Percentiles rank a stretch among this genome's conserved stretches.
Conservation (phyloP, 2,329 filamentous ascomycete genomes). For the Diaporthe sp. region DNA sequence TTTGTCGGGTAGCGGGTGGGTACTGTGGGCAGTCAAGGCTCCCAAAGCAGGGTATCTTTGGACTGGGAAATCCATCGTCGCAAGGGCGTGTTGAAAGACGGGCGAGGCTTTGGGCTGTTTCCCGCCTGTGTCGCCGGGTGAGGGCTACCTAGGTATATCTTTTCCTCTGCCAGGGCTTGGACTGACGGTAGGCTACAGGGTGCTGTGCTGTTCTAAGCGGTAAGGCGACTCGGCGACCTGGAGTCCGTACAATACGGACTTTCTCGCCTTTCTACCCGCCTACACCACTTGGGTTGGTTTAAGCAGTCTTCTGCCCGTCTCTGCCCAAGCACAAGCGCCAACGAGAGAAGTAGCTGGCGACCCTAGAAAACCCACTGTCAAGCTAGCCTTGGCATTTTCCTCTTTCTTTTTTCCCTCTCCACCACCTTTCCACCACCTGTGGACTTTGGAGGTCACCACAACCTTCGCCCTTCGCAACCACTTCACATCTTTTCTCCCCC, state of each 20-base stretch:
- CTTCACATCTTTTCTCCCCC: background rate
- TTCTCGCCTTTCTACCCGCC: too few species aligned
- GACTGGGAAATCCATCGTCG: background rate
- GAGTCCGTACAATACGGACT: background rate
- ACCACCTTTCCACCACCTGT: background rate
- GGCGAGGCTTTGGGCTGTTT: too few species aligned
- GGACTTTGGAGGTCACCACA: background rate
- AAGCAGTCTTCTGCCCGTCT: too few species aligned
- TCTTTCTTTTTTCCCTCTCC: background rate
- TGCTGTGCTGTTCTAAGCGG: background rate
- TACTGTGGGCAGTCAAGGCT: background rate
- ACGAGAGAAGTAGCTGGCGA: too few species aligned
- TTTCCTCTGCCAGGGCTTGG: background rate
- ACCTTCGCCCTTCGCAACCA: background rate
- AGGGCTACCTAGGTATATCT: background rate
- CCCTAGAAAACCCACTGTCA: too few species aligned
- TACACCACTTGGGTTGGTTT: too few species aligned
- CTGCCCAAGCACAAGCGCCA: too few species aligned
- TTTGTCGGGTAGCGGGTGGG: too few species aligned
- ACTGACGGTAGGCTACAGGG: too few species aligned
- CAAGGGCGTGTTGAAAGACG: too few species aligned
- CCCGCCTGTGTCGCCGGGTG: background rate
- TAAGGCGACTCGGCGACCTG: background rate
- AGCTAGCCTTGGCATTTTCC: background rate
- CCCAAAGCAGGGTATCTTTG: background rate